Base-by-base conservation (phyloP, 805 yeast genomes). In the Ogataea siamensis region DNA sequence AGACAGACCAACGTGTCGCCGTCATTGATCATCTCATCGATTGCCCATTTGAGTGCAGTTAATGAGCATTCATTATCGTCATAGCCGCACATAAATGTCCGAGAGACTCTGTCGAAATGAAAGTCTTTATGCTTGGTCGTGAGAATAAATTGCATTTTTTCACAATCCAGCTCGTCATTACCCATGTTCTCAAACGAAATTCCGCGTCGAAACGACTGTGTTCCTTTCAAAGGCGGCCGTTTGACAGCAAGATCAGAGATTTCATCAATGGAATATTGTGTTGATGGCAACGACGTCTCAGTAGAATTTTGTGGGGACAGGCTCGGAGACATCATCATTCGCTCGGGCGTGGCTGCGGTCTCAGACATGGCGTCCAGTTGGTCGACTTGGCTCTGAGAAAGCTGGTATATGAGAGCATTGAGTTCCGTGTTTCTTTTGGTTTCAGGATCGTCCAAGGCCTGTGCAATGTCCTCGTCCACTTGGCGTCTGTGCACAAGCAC, bases 1-100 rank as follows among this genome's bases (percentile, higher is more conserved):
- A 72, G 47, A 25, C 73, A 66, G 2, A 73, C 68, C 5, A 73
- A 47, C 14, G 69, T 72, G 44, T 72, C 77, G 14, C 71, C 70
- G 39, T 72, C 73, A 16, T 55, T 60, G 12, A 66, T 54, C 39
- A 72, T 54, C 40, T 71, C 68, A 26, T 66, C 69, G 4, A 73
- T 44, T 2, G 71, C 57, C 76, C 76, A 72, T 32, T 58, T 64
- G 17, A 72, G 46, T 5, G 74, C 74, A 9, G 54, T 52, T n/a
- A 64, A 58, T 11, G 75, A 67, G 39, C 66, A 63, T 23, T 60
- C 64, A 41, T 65, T 63, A 14, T 64, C 55, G 49, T 71, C 73
- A 33, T 62, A 65, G 4, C 73, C 75, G 32, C 69, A 63, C 31
- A 73, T 46, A 23, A 71, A 57, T 7, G 76, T 69, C 22, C 76